Percentiles rank a stretch among this genome's conserved stretches.
phyloP scores from a whole-genome alignment of 2,329 filamentous ascomycete genomes.

The Aspergillus transmontanensis region DNA sequence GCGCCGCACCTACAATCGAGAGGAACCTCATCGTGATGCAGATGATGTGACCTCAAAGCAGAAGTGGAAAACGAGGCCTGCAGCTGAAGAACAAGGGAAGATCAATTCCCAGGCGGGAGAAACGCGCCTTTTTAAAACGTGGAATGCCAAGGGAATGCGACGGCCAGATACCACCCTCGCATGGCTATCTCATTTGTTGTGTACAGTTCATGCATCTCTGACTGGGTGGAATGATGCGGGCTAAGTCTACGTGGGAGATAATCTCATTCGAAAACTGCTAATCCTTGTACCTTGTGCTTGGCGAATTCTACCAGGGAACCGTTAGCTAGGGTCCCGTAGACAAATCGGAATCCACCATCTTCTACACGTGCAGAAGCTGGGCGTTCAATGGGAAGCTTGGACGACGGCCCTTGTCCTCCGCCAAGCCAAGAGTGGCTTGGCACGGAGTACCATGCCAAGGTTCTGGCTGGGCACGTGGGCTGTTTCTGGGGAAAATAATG shows the following conservation, averaged over 20 bases:
- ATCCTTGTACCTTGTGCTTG: constrained; percentile 16
- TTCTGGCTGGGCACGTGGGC: constrained; percentile 11
- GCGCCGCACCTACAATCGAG: constrained; percentile 25
- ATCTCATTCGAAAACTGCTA: neutral
- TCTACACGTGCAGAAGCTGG: constrained; percentile 19
- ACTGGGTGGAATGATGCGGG: neutral
- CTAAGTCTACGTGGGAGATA: neutral
- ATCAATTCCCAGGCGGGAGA: constrained; percentile 7
- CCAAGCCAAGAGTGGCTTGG: constrained; percentile 13
- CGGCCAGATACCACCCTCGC: neutral
- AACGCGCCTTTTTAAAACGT: constrained; percentile 1
- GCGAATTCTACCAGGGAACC: constrained; percentile 11
- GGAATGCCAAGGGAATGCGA: constrained; percentile 2
- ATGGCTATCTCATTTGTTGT: neutral
- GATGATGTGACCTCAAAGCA: neutral
- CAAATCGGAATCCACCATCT: constrained; percentile 14
- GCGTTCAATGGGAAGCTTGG: constrained; percentile 9
- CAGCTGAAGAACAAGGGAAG: constrained; percentile 4
- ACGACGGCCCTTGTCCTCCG: neutral
- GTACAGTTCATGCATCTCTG: neutral
- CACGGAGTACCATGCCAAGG: constrained; percentile 9
- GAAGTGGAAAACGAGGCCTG: constrained; percentile 8
- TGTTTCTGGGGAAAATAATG: neutral
- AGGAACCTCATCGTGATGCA: constrained; percentile 28
- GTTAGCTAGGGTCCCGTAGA: neutral